Base-by-base conservation (phyloP, 352 stramenopile genomes). In the Globisporangium uncinulatum region DNA sequence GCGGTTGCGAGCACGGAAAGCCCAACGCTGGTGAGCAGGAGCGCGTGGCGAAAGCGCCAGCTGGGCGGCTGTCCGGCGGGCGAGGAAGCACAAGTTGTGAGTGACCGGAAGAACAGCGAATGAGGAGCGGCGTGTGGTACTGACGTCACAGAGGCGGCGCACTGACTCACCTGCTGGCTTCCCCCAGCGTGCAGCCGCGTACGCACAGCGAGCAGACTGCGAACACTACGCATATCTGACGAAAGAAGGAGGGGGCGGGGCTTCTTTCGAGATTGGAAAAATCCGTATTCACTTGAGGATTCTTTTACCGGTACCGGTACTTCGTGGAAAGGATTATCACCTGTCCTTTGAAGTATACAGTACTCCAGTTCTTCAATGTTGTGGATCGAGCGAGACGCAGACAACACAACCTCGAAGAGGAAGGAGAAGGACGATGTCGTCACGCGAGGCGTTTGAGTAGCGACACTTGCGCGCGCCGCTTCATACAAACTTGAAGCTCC, bases 11-110 rank as follows among this genome's bases (percentile, higher is more conserved):
- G 45, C 31, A 81, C 65, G 20, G 76, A 86, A 31, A 86, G 59
- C 8, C 73, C 73, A 15, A 86, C 51, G 17, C 73, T 66, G 36
- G 73, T 79, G 44, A 84, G 53, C 29, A 86, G 46, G 49, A 83
- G 67, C 50, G 73, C 73, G 6, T 83, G 75, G 41, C 68, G 75
- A 24, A 46, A n/a, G 15, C 42, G 42, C 42, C 42, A 46, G 17
- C 17, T 46, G 42, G 20, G 17, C 17, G n/a, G 3, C 42, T 46
- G 6, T 6, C 1, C 41, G 14, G 15, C 13, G 9, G 11, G 6
- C 6, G 42, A 21, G 42, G 42, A 46, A 24, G 42, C 10, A 19
- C 13, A 24, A 1, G 5, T 7, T n/a, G 5, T 34, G 14, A n/a
- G 20, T 20, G 19, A 8, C 8, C 19, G 43, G 13, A 21, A 56